Conservation (phyloP, 257 asterid genomes). For the Solanum etuberosum region DNA sequence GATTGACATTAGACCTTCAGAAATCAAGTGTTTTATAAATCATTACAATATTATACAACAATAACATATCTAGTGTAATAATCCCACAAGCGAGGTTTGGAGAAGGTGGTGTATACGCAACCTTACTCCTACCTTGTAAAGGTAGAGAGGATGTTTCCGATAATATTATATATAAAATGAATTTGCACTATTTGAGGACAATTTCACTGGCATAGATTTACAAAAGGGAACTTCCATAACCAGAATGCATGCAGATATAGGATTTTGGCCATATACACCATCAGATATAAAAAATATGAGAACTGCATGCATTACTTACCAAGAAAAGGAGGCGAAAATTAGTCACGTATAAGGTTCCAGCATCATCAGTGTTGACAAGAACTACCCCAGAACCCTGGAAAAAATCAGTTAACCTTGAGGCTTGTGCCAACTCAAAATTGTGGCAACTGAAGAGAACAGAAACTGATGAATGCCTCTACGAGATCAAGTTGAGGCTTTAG, state of each 20-base stretch:
- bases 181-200: neutral
- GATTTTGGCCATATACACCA: neutral
- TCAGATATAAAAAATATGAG: neutral
- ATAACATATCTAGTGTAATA: neutral
- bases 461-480: neutral
- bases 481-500: neutral
- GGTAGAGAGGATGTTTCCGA: neutral
- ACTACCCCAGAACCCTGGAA: constrained; percentile 81
- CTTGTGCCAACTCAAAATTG: neutral
- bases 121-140: neutral
- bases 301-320: constrained; percentile 36
- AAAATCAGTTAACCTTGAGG: constrained; percentile 19
- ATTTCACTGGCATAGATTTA: neutral
- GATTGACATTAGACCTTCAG: neutral
- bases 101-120: neutral
- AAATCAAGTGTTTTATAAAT: neutral
- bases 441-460: neutral
- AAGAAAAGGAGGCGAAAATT: constrained; percentile 92
- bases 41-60: neutral
- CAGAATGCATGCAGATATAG: neutral
- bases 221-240: neutral
- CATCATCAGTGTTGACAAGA: constrained; percentile 90
- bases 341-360: constrained; percentile 83
- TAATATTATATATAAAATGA: neutral
- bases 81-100: neutral